Percentiles rank a stretch among this genome's conserved stretches.
Conservation (phyloP, 1,284 basidiomycete species). For the Porogramme epimiltina region DNA sequence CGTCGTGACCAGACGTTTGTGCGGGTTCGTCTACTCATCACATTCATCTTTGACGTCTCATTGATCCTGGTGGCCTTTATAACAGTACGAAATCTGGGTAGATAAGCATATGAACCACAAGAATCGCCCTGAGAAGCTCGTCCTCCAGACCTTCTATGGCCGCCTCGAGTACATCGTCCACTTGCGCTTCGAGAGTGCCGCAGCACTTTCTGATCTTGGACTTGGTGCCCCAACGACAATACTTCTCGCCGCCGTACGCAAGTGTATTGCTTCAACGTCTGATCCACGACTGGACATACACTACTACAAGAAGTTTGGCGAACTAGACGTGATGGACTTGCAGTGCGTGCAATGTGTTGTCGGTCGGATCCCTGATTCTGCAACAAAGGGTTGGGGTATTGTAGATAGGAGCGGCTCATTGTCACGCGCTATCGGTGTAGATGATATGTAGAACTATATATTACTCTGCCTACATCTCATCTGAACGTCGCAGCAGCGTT, state of each 20-base stretch:
- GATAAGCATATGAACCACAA: background rate
- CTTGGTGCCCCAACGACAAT: background rate
- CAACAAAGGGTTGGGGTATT: background rate
- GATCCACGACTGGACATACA: background rate
- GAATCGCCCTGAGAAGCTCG: background rate
- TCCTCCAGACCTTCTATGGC: background rate
- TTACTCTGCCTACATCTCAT: too few species aligned
- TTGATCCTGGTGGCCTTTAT: background rate
- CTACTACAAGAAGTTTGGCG: background rate
- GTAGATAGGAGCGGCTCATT: background rate
- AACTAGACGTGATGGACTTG: background rate
- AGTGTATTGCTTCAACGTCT: background rate
- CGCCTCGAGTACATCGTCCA: background rate
- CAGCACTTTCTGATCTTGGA: background rate
- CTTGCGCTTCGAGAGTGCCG: background rate
- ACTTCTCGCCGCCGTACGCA: background rate
- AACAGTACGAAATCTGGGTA: background rate
- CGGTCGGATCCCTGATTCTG: background rate
- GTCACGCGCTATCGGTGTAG: background rate
- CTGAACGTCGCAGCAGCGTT: constrained; percentile 22
- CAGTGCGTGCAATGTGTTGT: background rate
- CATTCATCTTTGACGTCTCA: background rate
- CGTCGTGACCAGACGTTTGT: background rate
- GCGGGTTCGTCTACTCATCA: background rate
- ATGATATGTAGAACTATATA: background rate